Evolutionary conservation across 2,329 filamentous ascomycete species (phyloP).

Genomic region (Neofusicoccum ribis): DNA sequence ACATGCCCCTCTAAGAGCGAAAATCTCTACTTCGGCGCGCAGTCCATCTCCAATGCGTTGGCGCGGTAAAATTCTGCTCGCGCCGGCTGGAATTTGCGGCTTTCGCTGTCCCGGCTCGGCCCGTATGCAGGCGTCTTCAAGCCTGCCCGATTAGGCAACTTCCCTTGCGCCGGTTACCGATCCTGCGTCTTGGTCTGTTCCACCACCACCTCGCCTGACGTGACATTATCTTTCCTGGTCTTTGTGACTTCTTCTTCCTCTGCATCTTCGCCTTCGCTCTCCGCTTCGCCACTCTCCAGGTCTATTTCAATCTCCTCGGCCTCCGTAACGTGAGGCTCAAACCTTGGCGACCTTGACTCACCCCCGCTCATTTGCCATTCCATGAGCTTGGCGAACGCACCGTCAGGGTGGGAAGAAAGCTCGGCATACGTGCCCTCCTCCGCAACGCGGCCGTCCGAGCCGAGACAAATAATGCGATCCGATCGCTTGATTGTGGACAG

Average conservation of each 20-base stretch:
- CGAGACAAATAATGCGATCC: constrained; percentile 90
- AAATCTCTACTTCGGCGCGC: not conserved
- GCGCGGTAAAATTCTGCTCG: not conserved
- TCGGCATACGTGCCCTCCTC: constrained; percentile 84
- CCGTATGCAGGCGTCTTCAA: not conserved
- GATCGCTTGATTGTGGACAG: constrained; percentile 95
- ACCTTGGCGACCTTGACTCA: constrained; percentile 47
- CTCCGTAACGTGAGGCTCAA: constrained; percentile 43
- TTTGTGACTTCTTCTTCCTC: constrained; percentile 31
- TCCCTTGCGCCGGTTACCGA: constrained; percentile 21
- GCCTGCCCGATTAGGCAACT: constrained; percentile 10
- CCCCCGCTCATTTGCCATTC: constrained; percentile 97
- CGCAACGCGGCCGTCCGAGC: constrained; percentile 81
- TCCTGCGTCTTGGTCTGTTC: constrained; percentile 27
- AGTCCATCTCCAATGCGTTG: not conserved
- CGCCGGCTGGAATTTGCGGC: not conserved
- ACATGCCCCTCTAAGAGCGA: not conserved
- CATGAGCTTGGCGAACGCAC: constrained; percentile 94
- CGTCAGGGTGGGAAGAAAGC: constrained; percentile 70
- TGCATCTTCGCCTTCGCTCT: constrained; percentile 39
- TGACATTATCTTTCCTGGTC: constrained; percentile 31
- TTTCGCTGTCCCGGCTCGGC: constrained; percentile 15
- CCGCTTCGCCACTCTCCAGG: constrained; percentile 29
- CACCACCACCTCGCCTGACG: constrained; percentile 28
- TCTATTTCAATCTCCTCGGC: constrained; percentile 53